Conservation (phyloP, 371 early-diverging fungal species). For the Mortierella sp. region DNA sequence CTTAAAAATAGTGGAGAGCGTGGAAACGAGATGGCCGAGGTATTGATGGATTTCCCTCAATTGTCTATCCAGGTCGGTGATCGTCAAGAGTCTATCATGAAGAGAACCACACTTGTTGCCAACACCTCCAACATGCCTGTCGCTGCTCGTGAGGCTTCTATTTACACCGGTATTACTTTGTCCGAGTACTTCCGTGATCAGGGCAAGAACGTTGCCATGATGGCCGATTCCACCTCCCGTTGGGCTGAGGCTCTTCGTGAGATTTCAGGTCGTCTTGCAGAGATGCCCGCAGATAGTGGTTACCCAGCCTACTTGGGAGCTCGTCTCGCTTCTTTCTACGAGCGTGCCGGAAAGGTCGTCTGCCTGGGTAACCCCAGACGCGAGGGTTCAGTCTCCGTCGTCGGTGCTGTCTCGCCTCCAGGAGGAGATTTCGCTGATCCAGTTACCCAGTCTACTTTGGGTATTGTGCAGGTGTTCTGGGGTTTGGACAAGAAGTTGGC, state of each 20-base stretch:
- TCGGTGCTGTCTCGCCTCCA: slow-evolving; percentile 99
- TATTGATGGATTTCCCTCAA: slow-evolving; percentile 99
- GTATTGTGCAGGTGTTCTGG: slow-evolving; percentile 99
- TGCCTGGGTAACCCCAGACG: slow-evolving; percentile 97
- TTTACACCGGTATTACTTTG: slow-evolving; percentile 99
- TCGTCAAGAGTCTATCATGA: slow-evolving; percentile 99
- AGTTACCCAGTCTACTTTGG: slow-evolving; percentile 98
- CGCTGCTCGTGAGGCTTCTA: slow-evolving; percentile 99
- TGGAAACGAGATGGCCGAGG: slow-evolving; percentile 99
- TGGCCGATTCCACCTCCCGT: slow-evolving; percentile 99
- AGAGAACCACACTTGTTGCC: slow-evolving; percentile 99
- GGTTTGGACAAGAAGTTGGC: slow-evolving; percentile 99
- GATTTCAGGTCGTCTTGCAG: slow-evolving; percentile 99
- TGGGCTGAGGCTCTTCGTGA: slow-evolving; percentile 99
- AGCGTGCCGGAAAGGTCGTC: slow-evolving; percentile 98
- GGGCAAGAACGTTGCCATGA: slow-evolving; percentile 99
- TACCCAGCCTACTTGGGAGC: slow-evolving; percentile 99
- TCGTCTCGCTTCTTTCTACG: slow-evolving; percentile 99
- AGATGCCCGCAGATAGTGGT: slow-evolving; percentile 99
- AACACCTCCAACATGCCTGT: slow-evolving; percentile 99
- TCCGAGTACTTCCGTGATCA: slow-evolving; percentile 99
- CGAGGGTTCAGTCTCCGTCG: slow-evolving; percentile 98
- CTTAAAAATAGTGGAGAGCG: slow-evolving; percentile 90
- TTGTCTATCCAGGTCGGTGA: slow-evolving; percentile 93
- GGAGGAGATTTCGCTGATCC: slow-evolving; percentile 99